Base-by-base conservation (phyloP, 2,329 filamentous ascomycete genomes). In the Aspergillus aculeatinus region DNA sequence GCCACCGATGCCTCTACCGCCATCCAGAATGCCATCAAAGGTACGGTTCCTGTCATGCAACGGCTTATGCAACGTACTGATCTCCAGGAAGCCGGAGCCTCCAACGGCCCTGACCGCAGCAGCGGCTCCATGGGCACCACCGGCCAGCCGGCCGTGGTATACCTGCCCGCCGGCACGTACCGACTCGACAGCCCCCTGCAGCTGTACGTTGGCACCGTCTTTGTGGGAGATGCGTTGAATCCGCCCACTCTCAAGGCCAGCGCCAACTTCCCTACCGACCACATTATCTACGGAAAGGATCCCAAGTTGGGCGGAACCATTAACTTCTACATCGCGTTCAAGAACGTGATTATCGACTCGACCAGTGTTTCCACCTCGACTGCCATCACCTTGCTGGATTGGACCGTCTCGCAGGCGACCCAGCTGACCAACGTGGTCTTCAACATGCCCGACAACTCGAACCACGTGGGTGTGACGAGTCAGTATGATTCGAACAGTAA, bases 201-300 rank as follows among this genome's bases (percentile, higher is more conserved):
- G 29, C 51, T 74, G 5, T 70, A 65, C 42, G 61, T 74, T 9
- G 73, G 72, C 23, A 78, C 76, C 0, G 70, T 78, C 6, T 60
- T 79, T 3, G 67, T 77, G 31, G 76, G 76, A 42, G 73, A 78
- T 58, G 74, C 76, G 1, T 67, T 68, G 19, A 69, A 78, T 50
- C 72, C 70, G 12, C 85, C 86, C 0, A 80, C 79, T 0, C 76
- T 88, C 16, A 80, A 82, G 56, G 85, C 83, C 1, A 75, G 79
- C 4, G 52, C 78, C 5, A 78, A 77, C 63, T 87, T 87, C 65
- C 67, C 72, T 1, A 81, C 81, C 12, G 75, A 86, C 29, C 84
- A 82, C 52, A 69, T 88, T 39, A 80, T 88, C 51, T 82, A 86
- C 68, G 83, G 77, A 2, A 72, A 74, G 49, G 76, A 78, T 51